These are phyloP conservation scores for Albugo laibachii DNA, from an alignment of 352 stramenopile species.

Conservation along the genomic window DNA sequence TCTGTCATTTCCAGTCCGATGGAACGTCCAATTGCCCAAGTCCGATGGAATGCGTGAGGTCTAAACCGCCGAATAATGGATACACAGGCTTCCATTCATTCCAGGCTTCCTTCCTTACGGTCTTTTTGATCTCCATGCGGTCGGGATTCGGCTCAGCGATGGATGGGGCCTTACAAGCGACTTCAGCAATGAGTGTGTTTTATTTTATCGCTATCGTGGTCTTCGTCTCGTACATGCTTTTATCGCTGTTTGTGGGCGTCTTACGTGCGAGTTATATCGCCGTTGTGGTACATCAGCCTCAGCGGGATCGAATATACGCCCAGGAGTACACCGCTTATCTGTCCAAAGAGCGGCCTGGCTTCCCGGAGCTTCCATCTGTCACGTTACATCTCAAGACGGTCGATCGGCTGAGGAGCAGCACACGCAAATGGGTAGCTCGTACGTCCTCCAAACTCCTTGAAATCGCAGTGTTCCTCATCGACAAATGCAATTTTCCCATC, in stretches of 20 bases:
- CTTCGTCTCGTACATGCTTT: slow-evolving; percentile 73
- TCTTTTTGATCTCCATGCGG: slow-evolving; percentile 59
- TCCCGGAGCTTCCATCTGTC: no score
- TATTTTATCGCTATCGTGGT: slow-evolving; percentile 69
- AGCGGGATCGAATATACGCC: no score
- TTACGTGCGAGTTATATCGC: slow-evolving; percentile 62
- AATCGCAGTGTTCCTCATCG: no score
- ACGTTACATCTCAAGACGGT: no score
- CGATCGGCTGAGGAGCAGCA: no score
- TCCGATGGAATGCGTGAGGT: slow-evolving; percentile 28
- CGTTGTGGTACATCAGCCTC: slow-evolving; percentile 24
- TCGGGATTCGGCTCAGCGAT: slow-evolving; percentile 59
- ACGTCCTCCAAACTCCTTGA: no score
- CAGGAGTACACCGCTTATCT: no score
- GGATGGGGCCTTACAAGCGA: slow-evolving; percentile 44
- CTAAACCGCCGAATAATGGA: slow-evolving; percentile 41
- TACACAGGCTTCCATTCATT: slow-evolving; percentile 74
- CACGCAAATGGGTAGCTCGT: no score
- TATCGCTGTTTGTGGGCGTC: slow-evolving; percentile 64
- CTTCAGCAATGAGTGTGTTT: slow-evolving; percentile 51
- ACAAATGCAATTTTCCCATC: no score
- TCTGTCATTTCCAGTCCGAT: slow-evolving; percentile 6
- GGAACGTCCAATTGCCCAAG: neutral
- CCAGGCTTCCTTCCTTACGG: slow-evolving; percentile 54
- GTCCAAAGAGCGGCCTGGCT: no score